Conservation (phyloP, 495 filamentous ascomycete species). For the Hypoxylon rickii region DNA sequence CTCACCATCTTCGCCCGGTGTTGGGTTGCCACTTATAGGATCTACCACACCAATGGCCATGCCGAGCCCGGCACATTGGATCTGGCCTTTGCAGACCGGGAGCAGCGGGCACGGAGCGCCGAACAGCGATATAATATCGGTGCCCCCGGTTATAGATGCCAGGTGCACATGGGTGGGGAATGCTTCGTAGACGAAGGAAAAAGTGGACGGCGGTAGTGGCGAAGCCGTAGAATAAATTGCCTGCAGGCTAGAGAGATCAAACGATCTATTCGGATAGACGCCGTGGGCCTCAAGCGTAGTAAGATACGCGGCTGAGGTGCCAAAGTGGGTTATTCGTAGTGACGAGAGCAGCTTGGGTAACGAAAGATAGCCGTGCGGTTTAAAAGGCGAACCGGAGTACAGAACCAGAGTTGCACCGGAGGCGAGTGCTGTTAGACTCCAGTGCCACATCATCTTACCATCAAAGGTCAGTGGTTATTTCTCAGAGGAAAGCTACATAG, state of each 20-base stretch:
- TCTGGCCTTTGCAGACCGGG: slow-evolving; percentile 86
- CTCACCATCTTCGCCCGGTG: slow-evolving; percentile 77
- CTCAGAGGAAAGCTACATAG: no score
- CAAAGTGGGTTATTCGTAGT: slow-evolving; percentile 81
- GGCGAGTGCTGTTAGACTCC: slow-evolving; percentile 82
- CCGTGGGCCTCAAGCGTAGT: slow-evolving; percentile 84
- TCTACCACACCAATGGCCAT: slow-evolving; percentile 87
- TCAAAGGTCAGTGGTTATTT: no score
- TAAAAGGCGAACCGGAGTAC: slow-evolving; percentile 89
- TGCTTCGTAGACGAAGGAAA: slow-evolving; percentile 80
- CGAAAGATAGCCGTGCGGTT: slow-evolving; percentile 51
- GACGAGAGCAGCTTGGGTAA: slow-evolving; percentile 48
- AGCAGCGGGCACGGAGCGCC: slow-evolving; percentile 81
- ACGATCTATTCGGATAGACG: slow-evolving; percentile 61
- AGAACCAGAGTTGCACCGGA: slow-evolving; percentile 79
- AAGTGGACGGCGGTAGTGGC: slow-evolving; percentile 89
- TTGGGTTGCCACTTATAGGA: slow-evolving; percentile 54
- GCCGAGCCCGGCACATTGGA: slow-evolving; percentile 86
- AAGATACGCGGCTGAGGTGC: slow-evolving; percentile 91
- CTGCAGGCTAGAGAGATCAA: slow-evolving; percentile 61
- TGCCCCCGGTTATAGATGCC: slow-evolving; percentile 85
- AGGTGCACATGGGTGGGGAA: slow-evolving; percentile 78
- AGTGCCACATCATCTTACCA: slow-evolving; percentile 99
- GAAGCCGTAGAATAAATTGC: slow-evolving; percentile 95
- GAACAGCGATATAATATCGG: slow-evolving; percentile 93